Conservation (phyloP, 768 basidiomycete species). For the Pleurotus pulmonarius region DNA sequence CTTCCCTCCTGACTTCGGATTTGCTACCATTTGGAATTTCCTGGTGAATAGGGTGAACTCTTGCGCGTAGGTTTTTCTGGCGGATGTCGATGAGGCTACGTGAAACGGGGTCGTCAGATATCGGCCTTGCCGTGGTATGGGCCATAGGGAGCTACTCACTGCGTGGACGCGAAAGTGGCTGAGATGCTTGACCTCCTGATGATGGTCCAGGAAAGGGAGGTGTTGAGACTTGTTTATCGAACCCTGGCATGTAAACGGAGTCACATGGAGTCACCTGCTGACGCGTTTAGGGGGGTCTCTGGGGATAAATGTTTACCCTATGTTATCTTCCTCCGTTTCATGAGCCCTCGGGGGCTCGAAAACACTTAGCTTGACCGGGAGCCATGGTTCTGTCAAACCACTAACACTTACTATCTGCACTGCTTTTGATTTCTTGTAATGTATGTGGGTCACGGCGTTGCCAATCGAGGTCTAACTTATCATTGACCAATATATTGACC, state of each 20-base stretch:
- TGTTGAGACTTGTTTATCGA: not conserved
- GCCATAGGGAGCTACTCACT: not conserved
- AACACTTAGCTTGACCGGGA: too few species aligned
- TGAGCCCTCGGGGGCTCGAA: too few species aligned
- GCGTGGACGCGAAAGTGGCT: slow-evolving; percentile 10
- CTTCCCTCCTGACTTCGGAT: slow-evolving; percentile 57
- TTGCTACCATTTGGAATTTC: slow-evolving; percentile 37
- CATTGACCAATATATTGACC: too few species aligned
- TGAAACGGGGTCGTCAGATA: too few species aligned
- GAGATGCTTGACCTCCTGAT: slow-evolving; percentile 4
- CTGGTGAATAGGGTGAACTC: not conserved
- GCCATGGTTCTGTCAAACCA: too few species aligned
- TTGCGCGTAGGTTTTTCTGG: not conserved
- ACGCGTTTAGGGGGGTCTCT: not conserved
- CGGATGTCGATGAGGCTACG: not conserved
- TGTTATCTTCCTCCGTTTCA: not conserved
- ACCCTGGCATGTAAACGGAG: not conserved
- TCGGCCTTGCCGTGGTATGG: not conserved
- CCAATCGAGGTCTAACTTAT: too few species aligned
- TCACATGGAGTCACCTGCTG: slow-evolving; percentile 1
- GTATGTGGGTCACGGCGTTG: too few species aligned
- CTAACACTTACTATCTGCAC: too few species aligned
- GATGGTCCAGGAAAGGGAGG: slow-evolving; percentile 10
- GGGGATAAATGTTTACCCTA: not conserved
- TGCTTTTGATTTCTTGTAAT: too few species aligned